A percentile compares a stretch with the other conserved stretches of the same genome.
phyloP scores from a whole-genome alignment of 495 filamentous ascomycete species.

The Sporormia fimetaria region DNA sequence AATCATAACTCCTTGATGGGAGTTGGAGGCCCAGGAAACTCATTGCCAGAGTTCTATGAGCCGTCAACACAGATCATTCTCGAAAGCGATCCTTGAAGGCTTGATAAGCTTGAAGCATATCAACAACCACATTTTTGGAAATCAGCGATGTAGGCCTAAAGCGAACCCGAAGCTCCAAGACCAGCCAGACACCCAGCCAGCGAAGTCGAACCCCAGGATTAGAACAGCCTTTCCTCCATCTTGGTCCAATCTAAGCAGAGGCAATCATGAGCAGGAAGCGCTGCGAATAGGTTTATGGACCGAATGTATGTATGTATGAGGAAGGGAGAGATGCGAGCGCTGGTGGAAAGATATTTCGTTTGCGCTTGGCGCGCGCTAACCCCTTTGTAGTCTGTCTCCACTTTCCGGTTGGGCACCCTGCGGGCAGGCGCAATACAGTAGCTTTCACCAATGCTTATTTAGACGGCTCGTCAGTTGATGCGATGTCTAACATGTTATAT shows the following conservation, averaged over 20 bases:
- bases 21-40: background rate
- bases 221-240: constrained; percentile 19
- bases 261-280: background rate
- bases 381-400: background rate
- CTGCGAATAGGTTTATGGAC: constrained; percentile 4
- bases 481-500: no score
- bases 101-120: background rate
- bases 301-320: constrained; percentile 15
- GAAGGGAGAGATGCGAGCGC: background rate
- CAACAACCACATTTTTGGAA: no score
- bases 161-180: constrained; percentile 23
- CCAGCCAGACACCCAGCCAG: constrained; percentile 12
- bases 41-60: background rate
- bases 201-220: constrained; percentile 21
- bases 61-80: background rate
- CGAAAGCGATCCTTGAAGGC: background rate
- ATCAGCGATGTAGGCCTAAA: constrained; percentile 23
- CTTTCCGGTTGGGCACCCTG: no score
- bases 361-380: constrained; percentile 9
- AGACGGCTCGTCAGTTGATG: no score
- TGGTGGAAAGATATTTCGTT: constrained; percentile 1
- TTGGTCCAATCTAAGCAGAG: constrained; percentile 12
- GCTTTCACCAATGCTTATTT: no score
- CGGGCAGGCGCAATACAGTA: no score
- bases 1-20: background rate